Evolutionary conservation across 495 filamentous ascomycete genomes (phyloP).

Genomic region (Rostrohypoxylon terebratum): DNA sequence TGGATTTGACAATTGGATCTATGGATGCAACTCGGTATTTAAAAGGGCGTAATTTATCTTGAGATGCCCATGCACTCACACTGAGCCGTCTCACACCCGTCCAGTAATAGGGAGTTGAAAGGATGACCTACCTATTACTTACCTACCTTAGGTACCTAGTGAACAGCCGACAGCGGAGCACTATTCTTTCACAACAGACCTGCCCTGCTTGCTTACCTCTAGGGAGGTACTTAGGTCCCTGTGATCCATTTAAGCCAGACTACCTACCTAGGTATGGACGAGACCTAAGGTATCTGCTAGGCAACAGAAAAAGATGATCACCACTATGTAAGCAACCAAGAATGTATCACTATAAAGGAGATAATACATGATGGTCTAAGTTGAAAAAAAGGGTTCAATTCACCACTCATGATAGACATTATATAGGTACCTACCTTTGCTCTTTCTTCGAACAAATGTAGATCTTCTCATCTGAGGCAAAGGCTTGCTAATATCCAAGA

Average conservation of each 20-base stretch:
- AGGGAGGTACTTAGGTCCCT: constrained; percentile 11
- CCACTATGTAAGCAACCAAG: neutral
- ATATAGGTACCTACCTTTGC: neutral
- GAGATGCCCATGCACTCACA: constrained; percentile 16
- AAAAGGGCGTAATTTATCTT: constrained; percentile 32
- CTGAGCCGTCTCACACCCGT: constrained; percentile 1
- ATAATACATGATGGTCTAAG: neutral
- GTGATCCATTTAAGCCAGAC: constrained; percentile 2
- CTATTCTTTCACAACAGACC: neutral
- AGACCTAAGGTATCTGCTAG: neutral
- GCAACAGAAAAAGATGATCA: neutral
- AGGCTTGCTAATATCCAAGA: neutral
- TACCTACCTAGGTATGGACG: too few relatives aligned
- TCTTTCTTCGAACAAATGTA: constrained; percentile 7
- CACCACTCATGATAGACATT: constrained; percentile 6
- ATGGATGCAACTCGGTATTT: constrained; percentile 23
- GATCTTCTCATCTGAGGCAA: constrained; percentile 9
- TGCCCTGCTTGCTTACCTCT: too few relatives aligned
- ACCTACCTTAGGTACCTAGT: constrained; percentile 12
- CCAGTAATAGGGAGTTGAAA: neutral
- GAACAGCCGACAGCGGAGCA: constrained; percentile 30
- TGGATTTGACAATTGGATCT: constrained; percentile 37
- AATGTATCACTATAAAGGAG: neutral
- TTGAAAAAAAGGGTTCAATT: constrained; percentile 1
- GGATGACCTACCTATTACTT: neutral